A percentile compares a stretch with the other conserved stretches of the same genome.
Conservation (phyloP, 2,329 filamentous ascomycete genomes). For the Gaeumannomyces sp. region DNA sequence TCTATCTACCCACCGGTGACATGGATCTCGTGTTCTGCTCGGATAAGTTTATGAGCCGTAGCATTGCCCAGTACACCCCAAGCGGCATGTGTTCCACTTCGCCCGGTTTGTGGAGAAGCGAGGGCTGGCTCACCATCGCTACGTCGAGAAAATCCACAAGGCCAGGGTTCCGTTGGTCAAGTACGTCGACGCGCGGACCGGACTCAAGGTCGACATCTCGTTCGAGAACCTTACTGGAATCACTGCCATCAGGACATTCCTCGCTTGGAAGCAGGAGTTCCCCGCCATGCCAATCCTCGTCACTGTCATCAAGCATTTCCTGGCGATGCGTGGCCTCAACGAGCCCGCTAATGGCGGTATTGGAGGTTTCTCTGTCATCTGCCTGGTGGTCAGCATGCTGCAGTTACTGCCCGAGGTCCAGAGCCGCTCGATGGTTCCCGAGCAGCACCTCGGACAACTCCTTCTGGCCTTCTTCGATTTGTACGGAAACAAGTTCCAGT, state of each 20-base stretch:
- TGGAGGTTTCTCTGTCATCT: conserved; percentile 90
- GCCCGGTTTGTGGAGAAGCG: conserved; percentile 49
- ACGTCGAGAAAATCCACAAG: conserved; percentile 61
- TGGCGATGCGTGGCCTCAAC: conserved; percentile 83
- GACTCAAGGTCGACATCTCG: conserved; percentile 82
- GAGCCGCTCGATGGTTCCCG: conserved; percentile 48
- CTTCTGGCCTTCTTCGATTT: conserved; percentile 84
- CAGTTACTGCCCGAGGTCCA: conserved; percentile 71
- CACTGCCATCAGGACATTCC: conserved; percentile 72
- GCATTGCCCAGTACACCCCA: conserved; percentile 43
- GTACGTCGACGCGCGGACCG: conserved; percentile 72
- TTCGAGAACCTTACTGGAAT: conserved; percentile 89
- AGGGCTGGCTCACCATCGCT: conserved; percentile 49
- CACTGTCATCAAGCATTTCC: conserved; percentile 84
- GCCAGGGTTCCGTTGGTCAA: conserved; percentile 92
- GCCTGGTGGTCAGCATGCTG: conserved; percentile 82
- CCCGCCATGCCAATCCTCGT: conserved; percentile 84
- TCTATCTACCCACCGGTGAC: conserved; percentile 68
- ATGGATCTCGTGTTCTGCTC: conserved; percentile 87
- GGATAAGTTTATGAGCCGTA: conserved; percentile 47
- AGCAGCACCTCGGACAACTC: conserved; percentile 70
- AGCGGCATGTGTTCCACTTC: conserved; percentile 56
- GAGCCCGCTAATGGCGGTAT: conserved; percentile 88
- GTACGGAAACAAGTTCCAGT: conserved; percentile 79
- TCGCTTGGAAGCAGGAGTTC: conserved; percentile 69